These are phyloP conservation scores for Gentiana macrophylla DNA, from an alignment of 257 asterid genomes.

Conservation along the genomic window DNA sequence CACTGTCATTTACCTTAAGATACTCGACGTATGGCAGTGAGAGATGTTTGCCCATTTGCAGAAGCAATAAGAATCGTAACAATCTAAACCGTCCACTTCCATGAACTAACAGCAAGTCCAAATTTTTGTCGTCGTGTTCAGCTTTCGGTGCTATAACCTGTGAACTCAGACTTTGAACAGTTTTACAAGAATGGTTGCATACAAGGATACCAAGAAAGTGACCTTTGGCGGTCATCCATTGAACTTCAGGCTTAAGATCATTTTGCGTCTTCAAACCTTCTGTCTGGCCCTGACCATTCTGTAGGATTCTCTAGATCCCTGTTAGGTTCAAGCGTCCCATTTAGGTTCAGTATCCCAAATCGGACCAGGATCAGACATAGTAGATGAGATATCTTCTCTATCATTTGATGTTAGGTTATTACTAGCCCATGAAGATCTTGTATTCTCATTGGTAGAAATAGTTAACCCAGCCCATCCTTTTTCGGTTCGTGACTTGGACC, in stretches of 20 bases:
- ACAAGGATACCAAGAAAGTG: conserved; percentile 72
- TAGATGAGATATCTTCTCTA: conserved; percentile 93
- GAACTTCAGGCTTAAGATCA: conserved; percentile 41
- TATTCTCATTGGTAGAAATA: conserved; percentile 42
- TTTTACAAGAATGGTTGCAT: conserved; percentile 91
- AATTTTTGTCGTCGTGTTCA: conserved; percentile 70
- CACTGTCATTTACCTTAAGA: conserved; percentile 53
- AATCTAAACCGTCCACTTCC: conserved; percentile 85
- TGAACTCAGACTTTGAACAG: conserved; percentile 91
- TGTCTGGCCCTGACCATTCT: conserved; percentile 67
- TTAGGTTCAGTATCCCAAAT: conserved; percentile 98
- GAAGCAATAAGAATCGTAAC: conserved; percentile 66
- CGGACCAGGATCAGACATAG: conserved; percentile 96
- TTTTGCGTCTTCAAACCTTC: conserved; percentile 39
- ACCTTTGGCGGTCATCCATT: conserved; percentile 76
- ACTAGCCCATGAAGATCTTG: conserved; percentile 72
- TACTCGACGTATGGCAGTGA: conserved; percentile 88
- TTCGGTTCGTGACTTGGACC: conserved; percentile 76
- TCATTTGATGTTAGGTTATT: conserved; percentile 34
- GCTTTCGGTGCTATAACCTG: conserved; percentile 98
- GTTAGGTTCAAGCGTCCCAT: conserved; percentile 73
- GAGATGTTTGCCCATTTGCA: conserved; percentile 81
- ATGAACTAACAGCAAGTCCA: conserved; percentile 83
- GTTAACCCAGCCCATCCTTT: conserved; percentile 64
- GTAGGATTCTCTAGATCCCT: conserved; percentile 58